These are phyloP conservation scores for Zea luxurians DNA, from an alignment of 176 grass and related monocot genomes.

Conservation along the genomic window DNA sequence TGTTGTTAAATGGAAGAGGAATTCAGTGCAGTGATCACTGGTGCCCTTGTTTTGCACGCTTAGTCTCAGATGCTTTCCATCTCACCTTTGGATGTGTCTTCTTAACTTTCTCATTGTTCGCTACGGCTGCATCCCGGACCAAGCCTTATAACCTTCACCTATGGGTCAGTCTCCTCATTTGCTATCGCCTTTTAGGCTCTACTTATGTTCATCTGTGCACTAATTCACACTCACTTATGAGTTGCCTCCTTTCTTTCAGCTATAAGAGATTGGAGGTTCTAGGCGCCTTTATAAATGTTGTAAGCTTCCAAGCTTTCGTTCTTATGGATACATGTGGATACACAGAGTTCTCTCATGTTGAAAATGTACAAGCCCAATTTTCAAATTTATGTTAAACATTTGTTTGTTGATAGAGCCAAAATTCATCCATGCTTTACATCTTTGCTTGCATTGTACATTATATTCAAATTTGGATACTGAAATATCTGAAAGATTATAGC, in stretches of 20 bases:
- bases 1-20: neutral
- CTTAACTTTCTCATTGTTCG: constrained; percentile 87
- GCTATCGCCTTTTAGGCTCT: neutral
- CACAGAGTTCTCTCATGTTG: neutral
- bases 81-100: constrained; percentile 92
- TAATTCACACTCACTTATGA: neutral
- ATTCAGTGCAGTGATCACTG: neutral
- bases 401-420: neutral
- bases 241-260: constrained; percentile 42
- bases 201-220: neutral
- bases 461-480: too few relatives aligned
- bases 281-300: constrained; percentile 86
- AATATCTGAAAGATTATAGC: too few relatives aligned
- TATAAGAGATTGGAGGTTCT: constrained; percentile 95
- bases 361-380: neutral
- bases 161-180: constrained; percentile 50
- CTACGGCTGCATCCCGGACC: constrained; percentile 76
- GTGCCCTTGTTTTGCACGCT: constrained; percentile 50
- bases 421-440: constrained; percentile 19
- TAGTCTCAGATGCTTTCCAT: constrained; percentile 96
- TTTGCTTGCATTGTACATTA: too few relatives aligned
- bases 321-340: neutral
- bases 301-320: constrained; percentile 49
- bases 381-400: neutral
- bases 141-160: constrained; percentile 73